Conservation (phyloP, 306 rosid species). For the Prunus salicina region DNA sequence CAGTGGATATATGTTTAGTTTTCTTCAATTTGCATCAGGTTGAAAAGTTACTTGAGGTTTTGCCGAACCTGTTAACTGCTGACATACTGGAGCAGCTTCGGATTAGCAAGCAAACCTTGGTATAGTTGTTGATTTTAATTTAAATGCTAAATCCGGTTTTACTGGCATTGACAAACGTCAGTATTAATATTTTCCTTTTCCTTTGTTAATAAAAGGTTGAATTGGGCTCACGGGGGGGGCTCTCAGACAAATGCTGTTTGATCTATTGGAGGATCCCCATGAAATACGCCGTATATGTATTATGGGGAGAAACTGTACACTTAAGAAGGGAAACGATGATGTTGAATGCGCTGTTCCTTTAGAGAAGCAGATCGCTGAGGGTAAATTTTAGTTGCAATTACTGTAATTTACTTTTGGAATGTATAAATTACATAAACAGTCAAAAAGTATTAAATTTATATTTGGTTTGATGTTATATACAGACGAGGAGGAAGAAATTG, state of each 20-base stretch:
- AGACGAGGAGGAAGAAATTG: slow-evolving; percentile 99
- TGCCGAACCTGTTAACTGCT: slow-evolving; percentile 87
- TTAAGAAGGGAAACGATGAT: slow-evolving; percentile 49
- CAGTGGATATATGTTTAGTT: background rate
- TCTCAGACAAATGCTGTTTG: slow-evolving; percentile 92
- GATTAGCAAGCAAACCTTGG: slow-evolving; percentile 96
- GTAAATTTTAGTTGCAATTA: slow-evolving; percentile 37
- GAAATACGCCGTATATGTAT: slow-evolving; percentile 88
- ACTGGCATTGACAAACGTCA: slow-evolving; percentile 3
- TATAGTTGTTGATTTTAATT: slow-evolving; percentile 27
- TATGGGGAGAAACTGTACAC: slow-evolving; percentile 83
- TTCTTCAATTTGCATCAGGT: slow-evolving; percentile 49
- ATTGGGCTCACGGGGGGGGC: slow-evolving; percentile 90
- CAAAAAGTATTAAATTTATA: slow-evolving; percentile 4
- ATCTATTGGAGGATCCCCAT: slow-evolving; percentile 86
- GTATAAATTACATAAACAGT: slow-evolving; percentile 9
- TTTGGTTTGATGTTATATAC: slow-evolving; percentile 31
- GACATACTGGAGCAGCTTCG: slow-evolving; percentile 94
- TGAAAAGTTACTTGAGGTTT: slow-evolving; percentile 73
- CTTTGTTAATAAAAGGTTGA: slow-evolving; percentile 65
- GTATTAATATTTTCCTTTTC: background rate
- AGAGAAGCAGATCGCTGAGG: slow-evolving; percentile 92
- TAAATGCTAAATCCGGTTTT: slow-evolving; percentile 10
- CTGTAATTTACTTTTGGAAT: slow-evolving; percentile 11
- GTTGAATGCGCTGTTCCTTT: slow-evolving; percentile 67